Evolutionary conservation across 1,139 yeast genomes (phyloP).

Genomic region (Kluyveromyces marxianus): DNA sequence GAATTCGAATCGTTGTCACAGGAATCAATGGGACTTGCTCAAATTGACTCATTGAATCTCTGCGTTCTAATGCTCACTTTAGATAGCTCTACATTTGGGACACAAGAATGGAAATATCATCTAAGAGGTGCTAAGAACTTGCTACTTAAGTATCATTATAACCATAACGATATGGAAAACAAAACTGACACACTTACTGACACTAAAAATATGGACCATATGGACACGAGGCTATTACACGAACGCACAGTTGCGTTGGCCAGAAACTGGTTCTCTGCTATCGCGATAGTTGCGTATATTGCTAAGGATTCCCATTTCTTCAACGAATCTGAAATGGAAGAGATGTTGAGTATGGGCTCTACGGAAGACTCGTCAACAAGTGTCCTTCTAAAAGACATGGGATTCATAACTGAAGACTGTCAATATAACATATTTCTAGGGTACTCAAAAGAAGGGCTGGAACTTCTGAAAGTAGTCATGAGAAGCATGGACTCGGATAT

Average conservation of each 20-base stretch:
- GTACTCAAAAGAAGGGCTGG: slow-evolving; percentile 26
- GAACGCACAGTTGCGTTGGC: slow-evolving; percentile 38
- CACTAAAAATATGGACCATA: too few relatives aligned
- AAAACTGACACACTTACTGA: too few relatives aligned
- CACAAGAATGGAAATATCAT: slow-evolving; percentile 60
- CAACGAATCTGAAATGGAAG: slow-evolving; percentile 44
- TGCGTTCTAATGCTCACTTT: slow-evolving; percentile 54
- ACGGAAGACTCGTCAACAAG: slow-evolving; percentile 17
- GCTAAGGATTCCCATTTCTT: slow-evolving; percentile 50
- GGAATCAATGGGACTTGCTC: slow-evolving; percentile 33
- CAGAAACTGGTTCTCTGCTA: slow-evolving; percentile 53
- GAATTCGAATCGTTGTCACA: slow-evolving; percentile 33
- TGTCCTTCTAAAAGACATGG: slow-evolving; percentile 34
- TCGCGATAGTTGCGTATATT: slow-evolving; percentile 50
- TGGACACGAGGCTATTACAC: background rate
- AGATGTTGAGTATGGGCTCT: slow-evolving; percentile 32
- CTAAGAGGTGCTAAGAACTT: slow-evolving; percentile 58
- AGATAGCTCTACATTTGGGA: slow-evolving; percentile 46
- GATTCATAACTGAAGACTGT: slow-evolving; percentile 33
- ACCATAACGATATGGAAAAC: background rate
- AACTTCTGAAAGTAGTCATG: slow-evolving; percentile 27
- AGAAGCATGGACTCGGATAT: slow-evolving; percentile 8
- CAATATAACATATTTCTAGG: slow-evolving; percentile 53
- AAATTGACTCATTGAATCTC: slow-evolving; percentile 51
- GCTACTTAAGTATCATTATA: slow-evolving; percentile 37